A percentile compares a stretch with the other conserved stretches of the same genome.
Conservation (phyloP, 2,329 filamentous ascomycete genomes). For the Fusarium nanum region DNA sequence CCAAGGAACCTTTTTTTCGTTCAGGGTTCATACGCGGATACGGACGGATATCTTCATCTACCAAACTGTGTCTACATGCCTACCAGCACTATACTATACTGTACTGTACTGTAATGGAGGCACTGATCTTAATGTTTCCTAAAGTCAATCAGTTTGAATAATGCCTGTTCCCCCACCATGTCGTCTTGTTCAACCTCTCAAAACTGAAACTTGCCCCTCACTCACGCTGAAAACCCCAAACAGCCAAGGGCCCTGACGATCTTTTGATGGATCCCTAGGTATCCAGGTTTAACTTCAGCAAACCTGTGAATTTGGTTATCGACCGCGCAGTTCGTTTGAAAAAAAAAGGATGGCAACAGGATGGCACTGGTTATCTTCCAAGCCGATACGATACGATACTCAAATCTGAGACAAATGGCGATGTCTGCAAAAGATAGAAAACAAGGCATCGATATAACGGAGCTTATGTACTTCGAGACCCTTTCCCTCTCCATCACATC, state of each 20-base stretch:
- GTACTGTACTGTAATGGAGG: background rate
- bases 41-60: background rate
- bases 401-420: background rate
- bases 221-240: constrained; percentile 29
- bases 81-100: background rate
- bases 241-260: constrained; percentile 43
- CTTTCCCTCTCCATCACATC: background rate
- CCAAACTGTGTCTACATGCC: constrained; percentile 12
- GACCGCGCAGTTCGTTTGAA: background rate
- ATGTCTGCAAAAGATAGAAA: background rate
- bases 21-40: constrained; percentile 3
- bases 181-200: constrained; percentile 18
- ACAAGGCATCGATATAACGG: background rate
- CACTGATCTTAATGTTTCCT: background rate
- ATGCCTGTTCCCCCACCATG: constrained; percentile 25
- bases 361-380: background rate
- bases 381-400: background rate
- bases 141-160: constrained; percentile 23
- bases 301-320: constrained; percentile 16
- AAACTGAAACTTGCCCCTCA: constrained; percentile 43
- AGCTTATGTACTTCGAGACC: background rate
- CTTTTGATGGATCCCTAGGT: constrained; percentile 19
- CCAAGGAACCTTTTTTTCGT: constrained; percentile 1
- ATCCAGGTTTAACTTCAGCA: constrained; percentile 16
- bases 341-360: background rate